These are phyloP conservation scores for Vitis hybrid DNA, from an alignment of 177 flowering plant genomes.

Conservation along the genomic window DNA sequence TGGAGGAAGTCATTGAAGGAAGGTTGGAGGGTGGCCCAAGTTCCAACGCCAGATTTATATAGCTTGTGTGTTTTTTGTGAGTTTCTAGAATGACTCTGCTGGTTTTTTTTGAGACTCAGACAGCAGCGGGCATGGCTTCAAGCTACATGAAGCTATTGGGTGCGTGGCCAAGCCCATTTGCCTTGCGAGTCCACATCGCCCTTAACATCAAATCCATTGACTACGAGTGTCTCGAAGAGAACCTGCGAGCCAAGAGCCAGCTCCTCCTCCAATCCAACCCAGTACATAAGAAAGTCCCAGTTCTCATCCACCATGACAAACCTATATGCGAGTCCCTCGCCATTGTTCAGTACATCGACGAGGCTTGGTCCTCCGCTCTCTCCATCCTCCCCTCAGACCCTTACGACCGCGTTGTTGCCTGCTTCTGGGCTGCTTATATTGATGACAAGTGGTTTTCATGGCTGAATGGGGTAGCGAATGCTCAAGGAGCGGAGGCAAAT, in stretches of 20 bases:
- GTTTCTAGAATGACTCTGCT: too few species aligned
- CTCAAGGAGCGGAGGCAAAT: conserved; percentile 28
- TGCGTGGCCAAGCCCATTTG: conserved; percentile 65
- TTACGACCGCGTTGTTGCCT: conserved; percentile 62
- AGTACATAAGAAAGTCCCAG: conserved; percentile 75
- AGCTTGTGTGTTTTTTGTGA: too few species aligned
- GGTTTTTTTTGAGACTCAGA: too few species aligned
- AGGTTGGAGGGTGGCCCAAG: too few species aligned
- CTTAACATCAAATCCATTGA: conserved; percentile 52
- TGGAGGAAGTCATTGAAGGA: too few species aligned
- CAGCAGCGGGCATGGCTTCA: conserved; percentile 22
- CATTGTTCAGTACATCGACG: conserved; percentile 77
- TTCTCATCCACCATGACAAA: conserved; percentile 56
- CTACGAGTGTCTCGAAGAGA: conserved; percentile 56
- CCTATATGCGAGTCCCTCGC: conserved; percentile 67
- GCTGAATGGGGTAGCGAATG: conserved; percentile 12
- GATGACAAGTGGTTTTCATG: conserved; percentile 51
- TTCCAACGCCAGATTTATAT: too few species aligned
- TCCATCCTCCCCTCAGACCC: conserved; percentile 70
- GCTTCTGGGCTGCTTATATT: conserved; percentile 73
- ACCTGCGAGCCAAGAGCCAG: conserved; percentile 35
- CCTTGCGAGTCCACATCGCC: conserved; percentile 50
- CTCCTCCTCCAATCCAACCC: conserved; percentile 75
- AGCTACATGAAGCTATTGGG: conserved; percentile 60
- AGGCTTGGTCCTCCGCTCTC: conserved; percentile 51